Base-by-base conservation (phyloP, 2,329 filamentous ascomycete species). In the Ascocoryne sarcoides region DNA sequence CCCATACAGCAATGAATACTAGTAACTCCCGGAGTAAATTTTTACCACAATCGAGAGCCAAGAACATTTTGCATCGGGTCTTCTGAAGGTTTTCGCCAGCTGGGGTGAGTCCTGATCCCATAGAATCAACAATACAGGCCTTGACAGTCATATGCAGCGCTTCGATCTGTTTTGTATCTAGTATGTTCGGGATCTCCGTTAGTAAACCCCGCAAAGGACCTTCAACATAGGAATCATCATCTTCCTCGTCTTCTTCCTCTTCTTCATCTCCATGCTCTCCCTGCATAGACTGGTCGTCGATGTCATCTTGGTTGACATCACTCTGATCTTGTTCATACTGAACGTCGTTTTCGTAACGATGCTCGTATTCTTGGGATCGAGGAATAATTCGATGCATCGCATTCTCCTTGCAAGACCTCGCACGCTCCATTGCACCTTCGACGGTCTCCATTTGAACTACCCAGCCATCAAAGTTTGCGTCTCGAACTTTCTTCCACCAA, bases 71-170 rank as follows among this genome's bases (percentile, higher is more conserved):
- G 55, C 89, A 95, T 16, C 90, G 73, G 1, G 90, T 86, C 46
- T 88, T 86, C 61, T 95, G 88, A 64, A 95, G 79, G 57, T 90
- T 94, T 57, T 87, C 84, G 14, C 81, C 82, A 10, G 73, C 73
- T 8, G 68, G 62, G 32, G 80, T 83, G 5, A 77, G 65, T 0
- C 79, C 77, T 48, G 83, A 82, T 44, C 84, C 84, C 44, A 76
- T 71, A n/a, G 78, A 79, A 54, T 93, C 85, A 16, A 95, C 78
- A 39, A 96, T 93, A 47, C 89, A 93, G 10, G 86, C 89, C 67
- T 95, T 95, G 54, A 96, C 82, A 44, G 95, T 93, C 89, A 95
- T 95, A 40, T 94, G 90, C 39, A 96, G 67, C 4, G 92, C 89
- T 62, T 96, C 90, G 39, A 95, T 95, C 62, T 96, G 90, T 41